These are phyloP conservation scores for Bauhinia variegata DNA, from an alignment of 306 rosid genomes.

Conservation along the genomic window DNA sequence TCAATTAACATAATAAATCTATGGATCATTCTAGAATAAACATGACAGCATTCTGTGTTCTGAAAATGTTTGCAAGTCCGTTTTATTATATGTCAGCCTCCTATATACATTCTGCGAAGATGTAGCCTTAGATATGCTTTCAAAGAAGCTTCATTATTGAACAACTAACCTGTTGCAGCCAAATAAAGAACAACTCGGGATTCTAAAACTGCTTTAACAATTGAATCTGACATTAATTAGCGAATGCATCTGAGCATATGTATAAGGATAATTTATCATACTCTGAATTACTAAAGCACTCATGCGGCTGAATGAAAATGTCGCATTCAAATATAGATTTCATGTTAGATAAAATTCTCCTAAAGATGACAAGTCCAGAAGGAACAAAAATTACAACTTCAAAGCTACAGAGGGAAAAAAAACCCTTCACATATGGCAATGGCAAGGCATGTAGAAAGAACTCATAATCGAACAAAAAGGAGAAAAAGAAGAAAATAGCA, in stretches of 20 bases:
- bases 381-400: neutral
- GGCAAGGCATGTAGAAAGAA: no score
- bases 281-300: neutral
- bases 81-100: conserved; percentile 16
- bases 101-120: conserved; percentile 21
- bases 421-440: neutral
- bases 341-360: conserved; percentile 12
- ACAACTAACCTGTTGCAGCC: neutral
- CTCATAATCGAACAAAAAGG: no score
- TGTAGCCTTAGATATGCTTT: conserved; percentile 18
- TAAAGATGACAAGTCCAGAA: neutral
- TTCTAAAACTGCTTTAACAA: no score
- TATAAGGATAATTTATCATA: neutral
- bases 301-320: conserved; percentile 15
- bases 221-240: no score
- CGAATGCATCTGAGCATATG: no score
- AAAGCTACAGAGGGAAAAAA: neutral
- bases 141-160: conserved; percentile 23
- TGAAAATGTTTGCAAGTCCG: conserved; percentile 12
- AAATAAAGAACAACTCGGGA: no score
- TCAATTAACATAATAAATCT: neutral
- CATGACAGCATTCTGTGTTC: neutral
- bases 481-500: no score
- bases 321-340: conserved; percentile 23
- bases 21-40: conserved; percentile 2